Conservation (phyloP, 805 yeast genomes). For the Sugiyamaella valdiviana region DNA sequence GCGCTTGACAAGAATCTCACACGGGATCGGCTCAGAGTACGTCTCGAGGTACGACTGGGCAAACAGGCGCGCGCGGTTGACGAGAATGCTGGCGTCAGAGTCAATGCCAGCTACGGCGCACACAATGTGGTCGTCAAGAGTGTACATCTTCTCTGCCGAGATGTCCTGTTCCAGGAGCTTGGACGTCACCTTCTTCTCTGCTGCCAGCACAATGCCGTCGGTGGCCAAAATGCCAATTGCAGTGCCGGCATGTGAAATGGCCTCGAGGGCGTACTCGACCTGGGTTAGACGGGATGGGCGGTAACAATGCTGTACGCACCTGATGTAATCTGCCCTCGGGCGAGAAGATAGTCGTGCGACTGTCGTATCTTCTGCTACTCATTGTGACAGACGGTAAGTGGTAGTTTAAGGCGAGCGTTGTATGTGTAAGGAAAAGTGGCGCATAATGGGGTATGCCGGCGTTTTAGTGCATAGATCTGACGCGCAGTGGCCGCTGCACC, state of each 20-base stretch:
- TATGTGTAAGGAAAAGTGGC: neutral
- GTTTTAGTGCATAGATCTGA: neutral
- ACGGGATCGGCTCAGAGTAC: constrained; percentile 90
- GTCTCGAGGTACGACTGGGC: constrained; percentile 83
- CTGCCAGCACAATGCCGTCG: constrained; percentile 92
- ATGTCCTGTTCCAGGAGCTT: constrained; percentile 91
- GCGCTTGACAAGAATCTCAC: constrained; percentile 79
- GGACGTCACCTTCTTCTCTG: constrained; percentile 91
- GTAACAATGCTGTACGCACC: constrained; percentile 34
- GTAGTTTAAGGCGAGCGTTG: neutral
- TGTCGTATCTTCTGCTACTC: constrained; percentile 82
- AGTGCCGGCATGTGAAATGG: constrained; percentile 76
- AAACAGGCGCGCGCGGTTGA: constrained; percentile 74
- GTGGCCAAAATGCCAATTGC: constrained; percentile 70
- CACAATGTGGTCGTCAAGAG: constrained; percentile 71
- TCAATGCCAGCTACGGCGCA: constrained; percentile 98
- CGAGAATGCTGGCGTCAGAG: constrained; percentile 89
- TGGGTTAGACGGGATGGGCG: constrained; percentile 15
- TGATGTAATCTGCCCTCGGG: constrained; percentile 98
- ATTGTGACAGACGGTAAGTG: neutral
- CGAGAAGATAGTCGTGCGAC: constrained; percentile 96
- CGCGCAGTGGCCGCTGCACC: too few relatives aligned
- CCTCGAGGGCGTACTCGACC: constrained; percentile 95
- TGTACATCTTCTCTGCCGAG: constrained; percentile 86
- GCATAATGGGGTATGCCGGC: neutral